Conservation (phyloP, 768 basidiomycete species). For the Phylloporus sp. region DNA sequence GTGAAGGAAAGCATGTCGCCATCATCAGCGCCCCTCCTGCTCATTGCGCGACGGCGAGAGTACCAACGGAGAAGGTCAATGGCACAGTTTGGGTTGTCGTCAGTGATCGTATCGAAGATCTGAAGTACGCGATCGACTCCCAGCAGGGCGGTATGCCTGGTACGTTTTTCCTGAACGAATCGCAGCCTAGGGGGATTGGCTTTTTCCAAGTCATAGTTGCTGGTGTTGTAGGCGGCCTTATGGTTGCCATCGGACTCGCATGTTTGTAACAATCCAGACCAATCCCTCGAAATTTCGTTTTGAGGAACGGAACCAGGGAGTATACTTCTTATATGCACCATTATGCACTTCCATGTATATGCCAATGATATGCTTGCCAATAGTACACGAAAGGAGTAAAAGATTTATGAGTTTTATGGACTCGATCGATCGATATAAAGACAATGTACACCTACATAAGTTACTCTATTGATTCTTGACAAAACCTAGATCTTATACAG, state of each 20-base stretch:
- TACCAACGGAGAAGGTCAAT: conserved; percentile 14
- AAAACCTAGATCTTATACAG: conserved; percentile 30
- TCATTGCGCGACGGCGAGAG: conserved; percentile 19
- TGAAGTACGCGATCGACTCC: conserved; percentile 30
- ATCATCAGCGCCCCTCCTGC: conserved; percentile 23
- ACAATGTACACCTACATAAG: conserved; percentile 9
- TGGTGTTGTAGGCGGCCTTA: conserved; percentile 30
- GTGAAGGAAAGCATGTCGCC: conserved; percentile 30
- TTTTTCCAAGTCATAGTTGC: conserved; percentile 32
- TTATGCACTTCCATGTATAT: conserved; percentile 10
- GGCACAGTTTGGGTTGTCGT: conserved; percentile 30
- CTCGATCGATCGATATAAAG: conserved; percentile 1
- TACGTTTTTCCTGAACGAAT: conserved; percentile 20
- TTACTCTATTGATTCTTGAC: conserved; percentile 5
- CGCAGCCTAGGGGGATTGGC: conserved; percentile 13
- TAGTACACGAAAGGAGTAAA: too few species aligned
- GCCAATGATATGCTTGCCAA: conserved; percentile 18
- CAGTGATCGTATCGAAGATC: conserved; percentile 30
- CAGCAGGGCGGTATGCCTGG: conserved; percentile 32
- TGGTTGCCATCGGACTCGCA: conserved; percentile 27
- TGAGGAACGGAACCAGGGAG: background rate
- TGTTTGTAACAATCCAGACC: conserved; percentile 29
- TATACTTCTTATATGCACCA: conserved; percentile 12
- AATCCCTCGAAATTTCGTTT: background rate
- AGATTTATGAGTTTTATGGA: too few species aligned